Conservation (phyloP, 1,284 basidiomycete genomes). For the Cronartium quercuum region DNA sequence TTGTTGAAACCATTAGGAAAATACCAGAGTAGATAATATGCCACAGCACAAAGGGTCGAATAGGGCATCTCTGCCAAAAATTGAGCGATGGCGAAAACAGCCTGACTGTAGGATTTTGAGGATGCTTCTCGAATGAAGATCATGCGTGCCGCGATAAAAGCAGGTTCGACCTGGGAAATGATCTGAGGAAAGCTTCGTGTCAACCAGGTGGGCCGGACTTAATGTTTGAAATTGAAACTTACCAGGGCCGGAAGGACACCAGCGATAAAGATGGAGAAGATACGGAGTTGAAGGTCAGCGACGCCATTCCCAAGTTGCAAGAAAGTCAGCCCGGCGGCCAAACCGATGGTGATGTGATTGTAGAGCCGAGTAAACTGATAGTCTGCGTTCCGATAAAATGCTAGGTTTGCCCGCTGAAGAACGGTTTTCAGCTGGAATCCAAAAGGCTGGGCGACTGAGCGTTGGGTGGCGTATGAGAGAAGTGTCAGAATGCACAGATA, state of each 20-base stretch:
- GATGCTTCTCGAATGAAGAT: constrained; percentile 62
- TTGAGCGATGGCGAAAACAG: constrained; percentile 75
- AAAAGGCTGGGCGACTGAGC: constrained; percentile 62
- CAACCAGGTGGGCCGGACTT: constrained; percentile 44
- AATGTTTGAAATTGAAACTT: constrained; percentile 51
- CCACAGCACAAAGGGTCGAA: constrained; percentile 60
- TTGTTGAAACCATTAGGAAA: constrained; percentile 10
- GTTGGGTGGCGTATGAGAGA: constrained; percentile 15
- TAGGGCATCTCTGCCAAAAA: constrained; percentile 75
- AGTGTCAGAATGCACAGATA: not conserved
- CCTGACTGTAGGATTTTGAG: constrained; percentile 64
- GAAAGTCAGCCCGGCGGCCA: constrained; percentile 56
- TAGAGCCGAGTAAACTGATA: constrained; percentile 75
- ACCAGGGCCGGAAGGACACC: constrained; percentile 20
- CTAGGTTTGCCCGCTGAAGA: constrained; percentile 64
- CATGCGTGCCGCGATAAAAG: constrained; percentile 73
- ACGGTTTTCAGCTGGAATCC: constrained; percentile 71
- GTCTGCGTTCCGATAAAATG: constrained; percentile 75
- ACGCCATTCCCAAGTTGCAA: constrained; percentile 59
- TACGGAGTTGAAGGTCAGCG: constrained; percentile 72
- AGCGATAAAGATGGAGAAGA: constrained; percentile 59
- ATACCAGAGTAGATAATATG: constrained; percentile 61
- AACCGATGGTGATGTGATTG: constrained; percentile 45
- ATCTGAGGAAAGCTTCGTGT: no score
- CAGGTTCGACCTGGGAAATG: constrained; percentile 72